Evolutionary conservation across 495 filamentous ascomycete species (phyloP), one percentile per base, ranked within the genome.

Genomic region (Penicillium cataractarum): DNA sequence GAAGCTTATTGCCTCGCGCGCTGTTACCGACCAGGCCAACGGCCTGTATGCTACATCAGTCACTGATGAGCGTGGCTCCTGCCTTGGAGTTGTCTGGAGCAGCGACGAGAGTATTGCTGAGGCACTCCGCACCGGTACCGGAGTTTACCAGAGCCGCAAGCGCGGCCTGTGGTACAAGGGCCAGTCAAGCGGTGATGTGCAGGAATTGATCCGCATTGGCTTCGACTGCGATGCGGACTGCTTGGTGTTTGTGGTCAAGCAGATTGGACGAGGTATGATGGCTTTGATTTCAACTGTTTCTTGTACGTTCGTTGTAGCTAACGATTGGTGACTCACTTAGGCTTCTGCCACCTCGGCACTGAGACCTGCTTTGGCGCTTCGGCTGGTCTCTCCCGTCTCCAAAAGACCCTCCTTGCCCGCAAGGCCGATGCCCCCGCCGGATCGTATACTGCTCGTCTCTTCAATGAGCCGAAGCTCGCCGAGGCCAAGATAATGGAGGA

Each of bases 401-500:
- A 97, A 65, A 87, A 92, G 74, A 98, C 93, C 1, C 82, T 99
- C 3, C 73, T 89, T 31, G 84, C 84, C 8, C 87, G 95, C 62
- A 97, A 96, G 72, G 75, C 78, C 6, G 89, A 89, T 10, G 92
- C 95, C 0, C 94, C 93, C 3, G 83, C 82, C 60, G 94, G 93
- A 1, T 98, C 95, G 17, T 99, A 99, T 73, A 99, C 95, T 15
- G 91, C 92, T 33, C 82, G 95, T 19, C 79, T 99, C 9, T 99
- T 97, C 80, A 91, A 88, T 27, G 96, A 98, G 59, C 86, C 91
- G 58, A 92, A 95, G 76, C 85, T 98, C 21, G 79, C 96, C 17
- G 83, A 90, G 35, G 96, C 95, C 3, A 99, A 99, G 82, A 97
- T 99, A 44, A 95, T 97, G 89, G 95, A 99, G 76, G 95, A 99